Evolutionary conservation across 2,329 filamentous ascomycete species (phyloP).

Genomic region (Truncatella angustata): DNA sequence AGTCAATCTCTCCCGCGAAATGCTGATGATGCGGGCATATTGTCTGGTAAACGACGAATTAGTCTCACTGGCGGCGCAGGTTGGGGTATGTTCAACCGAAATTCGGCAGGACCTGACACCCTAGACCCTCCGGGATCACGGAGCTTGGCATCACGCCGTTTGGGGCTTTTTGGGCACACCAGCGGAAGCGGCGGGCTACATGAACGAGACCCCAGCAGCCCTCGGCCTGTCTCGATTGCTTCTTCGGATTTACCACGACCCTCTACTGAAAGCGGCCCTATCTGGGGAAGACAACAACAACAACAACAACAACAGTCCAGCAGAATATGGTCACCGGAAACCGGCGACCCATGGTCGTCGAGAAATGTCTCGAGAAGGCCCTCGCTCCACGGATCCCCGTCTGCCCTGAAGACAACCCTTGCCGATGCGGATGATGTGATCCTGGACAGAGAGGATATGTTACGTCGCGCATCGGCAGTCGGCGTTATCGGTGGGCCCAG

Average conservation of each 20-base stretch:
- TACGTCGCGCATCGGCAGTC: slow-evolving; percentile 55
- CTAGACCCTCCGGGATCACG: slow-evolving; percentile 30
- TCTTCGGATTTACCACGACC: slow-evolving; percentile 71
- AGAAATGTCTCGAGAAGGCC: slow-evolving; percentile 76
- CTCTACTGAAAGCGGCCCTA: slow-evolving; percentile 74
- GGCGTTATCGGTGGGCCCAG: slow-evolving; percentile 81
- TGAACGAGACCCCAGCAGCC: slow-evolving; percentile 56
- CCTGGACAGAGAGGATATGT: slow-evolving; percentile 54
- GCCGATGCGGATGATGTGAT: slow-evolving; percentile 66
- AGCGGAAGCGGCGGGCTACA: slow-evolving; percentile 48
- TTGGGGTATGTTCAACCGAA: slow-evolving; percentile 57
- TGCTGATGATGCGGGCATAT: slow-evolving; percentile 53
- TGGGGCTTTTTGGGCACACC: slow-evolving; percentile 33
- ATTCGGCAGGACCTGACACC: slow-evolving; percentile 46
- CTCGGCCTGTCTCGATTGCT: slow-evolving; percentile 67
- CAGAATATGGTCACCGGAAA: slow-evolving; percentile 65
- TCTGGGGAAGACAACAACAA: slow-evolving; percentile 67
- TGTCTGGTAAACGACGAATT: slow-evolving; percentile 53
- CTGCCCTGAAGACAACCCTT: slow-evolving; percentile 57
- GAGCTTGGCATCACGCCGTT: slow-evolving; percentile 24
- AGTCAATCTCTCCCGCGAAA: slow-evolving; percentile 74
- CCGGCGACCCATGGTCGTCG: slow-evolving; percentile 46
- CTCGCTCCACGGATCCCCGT: slow-evolving; percentile 76
- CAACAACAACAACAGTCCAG: slow-evolving; percentile 45
- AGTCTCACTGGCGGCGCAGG: slow-evolving; percentile 49